Base-by-base conservation (phyloP, 1,139 yeast species). In the Saccharomycopsis hybrid region DNA sequence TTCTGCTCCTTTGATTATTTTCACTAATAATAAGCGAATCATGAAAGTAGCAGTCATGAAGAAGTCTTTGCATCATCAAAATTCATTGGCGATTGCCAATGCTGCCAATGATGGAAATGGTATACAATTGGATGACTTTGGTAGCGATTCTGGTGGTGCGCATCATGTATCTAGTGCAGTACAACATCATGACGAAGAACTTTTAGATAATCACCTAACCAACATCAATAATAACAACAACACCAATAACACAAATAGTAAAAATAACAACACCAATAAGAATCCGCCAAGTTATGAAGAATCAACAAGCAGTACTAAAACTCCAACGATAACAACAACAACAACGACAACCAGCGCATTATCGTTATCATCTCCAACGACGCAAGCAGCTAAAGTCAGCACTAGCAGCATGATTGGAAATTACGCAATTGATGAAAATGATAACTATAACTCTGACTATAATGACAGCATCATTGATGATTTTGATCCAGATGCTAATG, bases 1-100 rank as follows among this genome's bases (percentile, higher is more conserved):
- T 11, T 76, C 84, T 45, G 92, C 90, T 1, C 94, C 92, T 7
- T 70, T 85, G 61, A 73, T 85, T 51, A 83, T 79, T 63, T 82
- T 85, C 60, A 85, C 92, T 1, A 75, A 82, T 51, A 73, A 69
- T 46, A 76, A 76, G 57, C 68, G 76, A 50, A 78, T 75, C 54
- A 80, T 78, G 84, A 71, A 75, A 3, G 85, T 81, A 2, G 63
- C 56, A 41, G 48, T 57, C 9, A 55, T 55, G 37, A 55, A 55
- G 13, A 46, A 52, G 38, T 53, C 51, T 28, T 9, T 43, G 38
- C 28, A 46, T 49, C 44, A 50, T 51, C 44, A 41, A 44, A 46
- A 47, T 18, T 36, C n/a, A 11, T 18, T 18, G 18, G 18, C 18
- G 18, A 9, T 36, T 9, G 35, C 7, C 7, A 11, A 7, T 8